These are phyloP conservation scores for Lasiosphaeris hirsuta DNA, from an alignment of 495 filamentous ascomycete genomes.

Conservation along the genomic window DNA sequence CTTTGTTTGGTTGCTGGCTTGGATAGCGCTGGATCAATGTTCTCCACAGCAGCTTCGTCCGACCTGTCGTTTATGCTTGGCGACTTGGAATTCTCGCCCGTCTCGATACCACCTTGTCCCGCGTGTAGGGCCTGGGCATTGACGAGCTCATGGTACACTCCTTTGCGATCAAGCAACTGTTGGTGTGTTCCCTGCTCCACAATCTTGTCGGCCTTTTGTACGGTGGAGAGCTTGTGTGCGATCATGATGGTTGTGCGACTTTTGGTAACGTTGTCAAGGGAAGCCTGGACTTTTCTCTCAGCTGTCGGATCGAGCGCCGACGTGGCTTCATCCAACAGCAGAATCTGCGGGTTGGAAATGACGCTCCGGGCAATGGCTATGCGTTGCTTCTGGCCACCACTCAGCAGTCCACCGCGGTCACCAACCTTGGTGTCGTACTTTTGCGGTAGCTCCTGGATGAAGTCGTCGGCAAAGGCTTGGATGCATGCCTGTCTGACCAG, in stretches of 20 bases:
- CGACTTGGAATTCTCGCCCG: too few species aligned
- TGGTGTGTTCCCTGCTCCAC: constrained; percentile 65
- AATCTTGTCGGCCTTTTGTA: constrained; percentile 66
- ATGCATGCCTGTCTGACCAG: constrained; percentile 74
- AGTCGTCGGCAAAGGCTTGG: constrained; percentile 86
- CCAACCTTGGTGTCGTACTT: constrained; percentile 88
- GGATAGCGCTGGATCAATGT: too few species aligned
- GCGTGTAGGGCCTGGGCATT: constrained; percentile 41
- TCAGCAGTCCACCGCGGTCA: constrained; percentile 81
- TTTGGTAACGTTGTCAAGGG: constrained; percentile 59
- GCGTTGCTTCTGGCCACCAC: constrained; percentile 90
- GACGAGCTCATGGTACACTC: constrained; percentile 46
- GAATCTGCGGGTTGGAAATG: constrained; percentile 65
- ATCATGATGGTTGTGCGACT: constrained; percentile 76
- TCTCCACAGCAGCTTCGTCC: too few species aligned
- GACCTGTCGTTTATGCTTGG: too few species aligned
- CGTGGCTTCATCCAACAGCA: constrained; percentile 83
- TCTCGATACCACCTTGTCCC: too few species aligned
- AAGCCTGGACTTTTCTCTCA: constrained; percentile 63
- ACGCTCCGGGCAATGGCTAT: constrained; percentile 68
- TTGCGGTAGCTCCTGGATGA: constrained; percentile 58
- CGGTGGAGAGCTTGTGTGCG: constrained; percentile 64
- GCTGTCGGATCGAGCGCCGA: constrained; percentile 67
- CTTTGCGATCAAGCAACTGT: constrained; percentile 51
- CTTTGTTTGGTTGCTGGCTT: too few species aligned